These are phyloP conservation scores for Coprinopsis marcescibilis DNA, from an alignment of 768 basidiomycete genomes.

Conservation along the genomic window DNA sequence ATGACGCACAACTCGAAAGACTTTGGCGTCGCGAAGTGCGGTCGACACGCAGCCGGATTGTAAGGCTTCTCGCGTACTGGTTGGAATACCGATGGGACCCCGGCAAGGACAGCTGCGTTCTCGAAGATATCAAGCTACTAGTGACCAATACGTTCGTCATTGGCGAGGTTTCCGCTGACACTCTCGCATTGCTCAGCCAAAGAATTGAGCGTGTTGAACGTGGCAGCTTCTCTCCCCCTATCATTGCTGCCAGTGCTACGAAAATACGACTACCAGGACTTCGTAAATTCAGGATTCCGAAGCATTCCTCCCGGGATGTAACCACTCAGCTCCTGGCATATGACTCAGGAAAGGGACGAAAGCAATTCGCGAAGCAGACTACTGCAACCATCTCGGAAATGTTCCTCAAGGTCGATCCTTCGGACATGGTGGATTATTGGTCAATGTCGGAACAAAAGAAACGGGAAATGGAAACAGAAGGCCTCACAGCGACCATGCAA, in stretches of 20 bases:
- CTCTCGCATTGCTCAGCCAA: constrained; percentile 6
- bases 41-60: constrained; percentile 52
- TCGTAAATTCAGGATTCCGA: no score
- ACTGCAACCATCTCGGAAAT: constrained; percentile 32
- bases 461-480: constrained; percentile 18
- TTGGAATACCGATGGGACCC: constrained; percentile 62
- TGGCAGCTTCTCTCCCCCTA: no score
- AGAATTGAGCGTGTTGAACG: no score
- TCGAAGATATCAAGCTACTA: constrained; percentile 18
- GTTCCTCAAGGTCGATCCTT: constrained; percentile 35
- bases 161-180: neutral
- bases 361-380: constrained; percentile 41
- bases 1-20: constrained; percentile 25
- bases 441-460: constrained; percentile 24
- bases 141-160: neutral
- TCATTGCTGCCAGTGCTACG: no score
- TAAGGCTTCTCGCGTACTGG: constrained; percentile 62
- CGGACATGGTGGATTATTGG: constrained; percentile 36
- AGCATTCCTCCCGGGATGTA: no score
- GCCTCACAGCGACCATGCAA: neutral
- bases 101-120: constrained; percentile 40
- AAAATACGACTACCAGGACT: no score
- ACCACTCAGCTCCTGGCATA: neutral
- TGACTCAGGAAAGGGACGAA: constrained; percentile 27
- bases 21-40: constrained; percentile 35